Conservation (phyloP, 495 filamentous ascomycete genomes). For the Aspergillus homomorphus region DNA sequence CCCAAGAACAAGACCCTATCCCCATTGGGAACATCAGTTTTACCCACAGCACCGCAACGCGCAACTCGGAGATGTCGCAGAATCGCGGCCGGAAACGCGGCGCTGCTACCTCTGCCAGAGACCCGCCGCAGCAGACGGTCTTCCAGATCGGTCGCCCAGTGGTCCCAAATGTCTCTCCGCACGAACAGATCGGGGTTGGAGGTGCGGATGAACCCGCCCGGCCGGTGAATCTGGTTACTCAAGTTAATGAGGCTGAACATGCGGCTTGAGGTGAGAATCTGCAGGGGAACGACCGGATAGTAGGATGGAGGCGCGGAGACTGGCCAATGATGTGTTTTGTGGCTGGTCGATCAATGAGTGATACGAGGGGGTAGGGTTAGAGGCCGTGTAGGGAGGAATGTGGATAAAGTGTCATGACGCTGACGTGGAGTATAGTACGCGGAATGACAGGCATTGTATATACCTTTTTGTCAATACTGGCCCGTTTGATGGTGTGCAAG, state of each 20-base stretch:
- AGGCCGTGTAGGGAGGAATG: too few relatives aligned
- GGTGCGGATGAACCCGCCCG: conserved; percentile 33
- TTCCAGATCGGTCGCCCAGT: conserved; percentile 53
- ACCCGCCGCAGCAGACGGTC: conserved; percentile 35
- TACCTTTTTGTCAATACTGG: background rate
- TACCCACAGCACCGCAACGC: conserved; percentile 40
- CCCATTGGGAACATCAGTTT: conserved; percentile 27
- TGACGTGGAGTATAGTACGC: background rate
- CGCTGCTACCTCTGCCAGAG: background rate
- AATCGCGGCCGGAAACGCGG: conserved; percentile 30
- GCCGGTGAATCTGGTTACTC: conserved; percentile 31
- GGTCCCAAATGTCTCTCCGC: conserved; percentile 29
- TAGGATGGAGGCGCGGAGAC: background rate
- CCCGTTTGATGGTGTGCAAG: too few relatives aligned
- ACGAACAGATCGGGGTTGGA: conserved; percentile 23
- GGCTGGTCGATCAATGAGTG: background rate
- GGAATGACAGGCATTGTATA: background rate
- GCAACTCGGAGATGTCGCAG: conserved; percentile 17
- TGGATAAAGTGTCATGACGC: background rate
- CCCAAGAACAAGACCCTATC: conserved; percentile 30
- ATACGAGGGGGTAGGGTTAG: background rate
- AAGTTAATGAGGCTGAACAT: conserved; percentile 6
- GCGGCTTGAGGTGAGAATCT: background rate
- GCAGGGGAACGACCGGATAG: background rate
- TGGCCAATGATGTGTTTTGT: background rate